Base-by-base conservation (phyloP, 257 asterid species). In the Nicotiana otophora region DNA sequence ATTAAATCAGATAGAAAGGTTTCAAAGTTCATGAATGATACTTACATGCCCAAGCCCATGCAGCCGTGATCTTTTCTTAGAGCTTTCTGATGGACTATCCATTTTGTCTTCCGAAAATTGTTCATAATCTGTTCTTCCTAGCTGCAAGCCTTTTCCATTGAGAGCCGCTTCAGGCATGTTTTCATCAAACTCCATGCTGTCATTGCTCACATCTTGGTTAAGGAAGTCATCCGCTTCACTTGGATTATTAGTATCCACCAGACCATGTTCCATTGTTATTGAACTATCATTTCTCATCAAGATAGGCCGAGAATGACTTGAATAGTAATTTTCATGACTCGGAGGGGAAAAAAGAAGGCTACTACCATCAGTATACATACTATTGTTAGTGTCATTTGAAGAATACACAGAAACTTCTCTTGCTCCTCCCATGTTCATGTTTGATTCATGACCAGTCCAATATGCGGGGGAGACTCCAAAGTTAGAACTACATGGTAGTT, bases 41-140 rank as follows among this genome's bases (percentile, higher is more conserved):
- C 80, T 65, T 57, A 87, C 86, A 67, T 85, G 86, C 14, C 63
- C 72, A 68, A 85, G 88, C 11, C 16, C 62, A 48, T 74, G 80
- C 57, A 57, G 3, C 36, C 87, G 85, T 11, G 91, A 72, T 85
- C 94, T 85, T 88, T 90, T 93, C 90, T 85, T 92, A 54, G 87
- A 81, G 57, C 78, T 76, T 57, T 83, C 83, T 3, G 84, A 69
- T 64, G 84, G 83, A 86, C 61, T 39, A 62, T n/a, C 63, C 57
- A 60, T 39, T 78, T 76, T 78, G 11, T 87, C 86, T 39, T 82
- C 88, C 14, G 55, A 31, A 55, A 78, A 70, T 62, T 74, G 19
- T 81, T 77, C 84, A 46, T 67, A 67, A 15, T 81, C 65, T 28
- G 39, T 76, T 66, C 60, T 81, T 30, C 55, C 82, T 4, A 62